These are phyloP conservation scores for Picea glauca DNA, from an alignment of 75 land plant genomes.

Conservation along the genomic window DNA sequence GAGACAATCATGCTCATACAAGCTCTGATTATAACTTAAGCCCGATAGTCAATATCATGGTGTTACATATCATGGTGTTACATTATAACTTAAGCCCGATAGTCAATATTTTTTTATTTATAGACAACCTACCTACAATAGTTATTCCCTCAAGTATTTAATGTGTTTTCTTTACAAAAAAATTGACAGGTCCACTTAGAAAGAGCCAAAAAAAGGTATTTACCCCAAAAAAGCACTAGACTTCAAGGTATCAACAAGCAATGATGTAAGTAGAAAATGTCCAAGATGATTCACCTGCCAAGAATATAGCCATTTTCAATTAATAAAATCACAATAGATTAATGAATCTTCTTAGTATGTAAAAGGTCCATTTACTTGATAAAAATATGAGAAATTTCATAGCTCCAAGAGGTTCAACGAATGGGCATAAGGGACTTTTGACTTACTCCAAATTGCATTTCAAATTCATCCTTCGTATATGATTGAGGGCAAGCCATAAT, in stretches of 20 bases:
- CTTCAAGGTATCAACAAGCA: slow-evolving; percentile 22
- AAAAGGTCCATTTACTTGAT: background rate
- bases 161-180: too few species aligned
- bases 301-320: background rate
- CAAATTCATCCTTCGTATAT: slow-evolving; percentile 36
- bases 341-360: background rate
- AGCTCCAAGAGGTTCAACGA: background rate
- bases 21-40: too few species aligned
- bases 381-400: background rate
- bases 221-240: slow-evolving; percentile 18
- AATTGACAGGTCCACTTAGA: too few species aligned
- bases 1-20: too few species aligned
- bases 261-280: slow-evolving; percentile 30
- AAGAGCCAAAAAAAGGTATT: background rate
- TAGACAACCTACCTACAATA: background rate
- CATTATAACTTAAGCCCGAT: too few species aligned
- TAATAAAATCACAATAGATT: background rate
- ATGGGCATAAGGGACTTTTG: background rate
- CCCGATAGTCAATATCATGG: too few species aligned
- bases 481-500: slow-evolving; percentile 37
- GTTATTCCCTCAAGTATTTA: background rate
- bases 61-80: too few species aligned
- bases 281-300: slow-evolving; percentile 38
- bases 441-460: slow-evolving; percentile 34
- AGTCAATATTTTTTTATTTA: too few species aligned